Conservation (phyloP, 805 yeast species). For the Dipodascus albidus region DNA sequence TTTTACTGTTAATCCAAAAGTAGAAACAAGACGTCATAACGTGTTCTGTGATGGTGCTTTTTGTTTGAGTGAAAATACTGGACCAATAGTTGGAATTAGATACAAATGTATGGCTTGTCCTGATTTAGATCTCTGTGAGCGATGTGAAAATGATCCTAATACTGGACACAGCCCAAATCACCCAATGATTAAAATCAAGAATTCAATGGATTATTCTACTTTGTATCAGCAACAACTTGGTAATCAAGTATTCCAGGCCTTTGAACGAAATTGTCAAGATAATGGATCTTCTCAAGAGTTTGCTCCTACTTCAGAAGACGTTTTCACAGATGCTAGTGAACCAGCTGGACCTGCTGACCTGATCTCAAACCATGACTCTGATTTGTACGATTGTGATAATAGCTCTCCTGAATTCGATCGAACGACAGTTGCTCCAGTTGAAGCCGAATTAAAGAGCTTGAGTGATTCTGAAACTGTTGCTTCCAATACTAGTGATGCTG, state of each 20-base stretch:
- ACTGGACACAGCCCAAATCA: slow-evolving; percentile 12
- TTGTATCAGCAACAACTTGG: too few species aligned
- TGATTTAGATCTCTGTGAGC: slow-evolving; percentile 39
- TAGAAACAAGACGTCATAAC: slow-evolving; percentile 2
- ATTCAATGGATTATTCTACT: background rate
- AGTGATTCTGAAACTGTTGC: too few species aligned
- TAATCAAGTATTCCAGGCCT: too few species aligned
- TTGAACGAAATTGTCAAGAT: too few species aligned
- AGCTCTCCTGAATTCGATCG: too few species aligned
- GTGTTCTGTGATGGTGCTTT: slow-evolving; percentile 22
- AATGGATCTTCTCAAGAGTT: too few species aligned
- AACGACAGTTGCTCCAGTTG: too few species aligned
- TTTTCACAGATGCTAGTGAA: background rate
- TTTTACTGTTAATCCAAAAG: background rate
- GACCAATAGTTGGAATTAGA: slow-evolving; percentile 30
- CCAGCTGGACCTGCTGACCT: too few species aligned
- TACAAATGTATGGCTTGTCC: slow-evolving; percentile 37
- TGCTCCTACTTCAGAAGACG: background rate
- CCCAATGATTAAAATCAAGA: slow-evolving; percentile 22
- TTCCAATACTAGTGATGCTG: too few species aligned
- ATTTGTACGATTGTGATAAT: background rate
- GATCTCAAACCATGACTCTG: background rate
- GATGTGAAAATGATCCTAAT: slow-evolving; percentile 20
- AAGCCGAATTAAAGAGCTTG: too few species aligned
- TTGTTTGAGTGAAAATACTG: slow-evolving; percentile 10